Base-by-base conservation (phyloP, 768 basidiomycete genomes). In the Podaxis rugospora region DNA sequence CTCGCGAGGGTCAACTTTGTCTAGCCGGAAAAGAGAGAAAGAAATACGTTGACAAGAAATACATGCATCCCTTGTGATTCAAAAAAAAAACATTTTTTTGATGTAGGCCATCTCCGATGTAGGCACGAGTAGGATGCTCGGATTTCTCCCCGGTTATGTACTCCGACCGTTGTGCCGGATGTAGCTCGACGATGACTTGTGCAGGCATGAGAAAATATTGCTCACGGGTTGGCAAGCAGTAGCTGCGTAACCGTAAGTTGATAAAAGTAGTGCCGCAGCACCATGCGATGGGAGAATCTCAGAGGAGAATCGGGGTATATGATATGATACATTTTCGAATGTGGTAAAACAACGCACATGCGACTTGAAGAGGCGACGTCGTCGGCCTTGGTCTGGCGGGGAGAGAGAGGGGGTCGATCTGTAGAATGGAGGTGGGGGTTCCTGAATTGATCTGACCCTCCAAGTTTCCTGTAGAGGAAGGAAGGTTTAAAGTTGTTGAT, bases 401-500 rank as follows among this genome's bases (percentile, higher is more conserved):
- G 32, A 32, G 32, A 32, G 32, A 32, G 39, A 28, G 37, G 36
- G 36, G 35, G 40, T 56, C 28, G 47, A 35, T 47, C 25, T 32
- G 11, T 11, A 9, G 44, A 36, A 36, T 9, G 11, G 25, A 28
- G 28, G 32, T 44, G 57, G 44, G 52, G 36, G 47, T 36, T 51
- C 35, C 57, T 50, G 47, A 25, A 27, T 32, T 32, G 40, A 59
- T 59, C 57, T 59, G 36, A 27, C 39, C 28, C 39, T 23, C 23
- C 2, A 1, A 59, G 50, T 44, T 51, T 51, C 57, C 39, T 27
- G 28, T 25, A 14, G 28, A 44, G 59, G 42, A 21, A 40, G 35
- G 51, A 60, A 57, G 56, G 51, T 60, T 60, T 60, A 53, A 60
- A 47, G 59, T 60, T 53, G 42, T 23, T 60, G 51, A 60, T 60